Conservation (phyloP, 2,329 filamentous ascomycete genomes). For the Helotiales sp. region DNA sequence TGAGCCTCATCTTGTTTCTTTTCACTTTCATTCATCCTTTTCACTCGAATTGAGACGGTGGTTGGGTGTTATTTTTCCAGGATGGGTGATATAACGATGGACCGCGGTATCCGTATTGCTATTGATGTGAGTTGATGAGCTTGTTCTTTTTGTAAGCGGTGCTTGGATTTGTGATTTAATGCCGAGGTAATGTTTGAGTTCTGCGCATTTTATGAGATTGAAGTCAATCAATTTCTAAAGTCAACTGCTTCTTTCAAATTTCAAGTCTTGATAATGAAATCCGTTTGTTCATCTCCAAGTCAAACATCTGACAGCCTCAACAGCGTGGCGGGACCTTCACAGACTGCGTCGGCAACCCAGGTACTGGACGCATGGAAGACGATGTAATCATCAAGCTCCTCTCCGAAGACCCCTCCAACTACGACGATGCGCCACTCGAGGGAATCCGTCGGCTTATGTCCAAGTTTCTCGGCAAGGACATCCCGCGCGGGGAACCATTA, state of each 20-base stretch:
- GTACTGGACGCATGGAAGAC: conserved; percentile 66
- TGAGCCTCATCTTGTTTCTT: background rate
- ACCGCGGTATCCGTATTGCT: conserved; percentile 68
- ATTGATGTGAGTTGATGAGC: conserved; percentile 44
- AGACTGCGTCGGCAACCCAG: conserved; percentile 83
- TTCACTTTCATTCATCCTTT: background rate
- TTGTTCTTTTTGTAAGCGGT: background rate
- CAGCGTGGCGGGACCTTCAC: conserved; percentile 87
- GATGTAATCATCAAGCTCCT: conserved; percentile 85
- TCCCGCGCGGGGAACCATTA: conserved; percentile 75
- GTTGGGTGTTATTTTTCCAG: background rate
- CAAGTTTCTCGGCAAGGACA: conserved; percentile 71
- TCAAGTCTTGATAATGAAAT: background rate
- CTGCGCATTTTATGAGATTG: background rate
- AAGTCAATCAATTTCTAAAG: background rate
- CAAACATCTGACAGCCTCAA: conserved; percentile 14
- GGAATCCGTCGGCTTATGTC: conserved; percentile 85
- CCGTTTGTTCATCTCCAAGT: background rate
- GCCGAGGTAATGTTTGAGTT: background rate
- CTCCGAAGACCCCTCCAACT: conserved; percentile 87
- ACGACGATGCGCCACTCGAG: conserved; percentile 86
- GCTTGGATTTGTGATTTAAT: background rate
- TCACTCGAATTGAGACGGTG: background rate
- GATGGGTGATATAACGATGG: conserved; percentile 22
- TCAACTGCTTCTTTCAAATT: conserved; percentile 28